phyloP scores from a whole-genome alignment of 2,329 filamentous ascomycete genomes.

The Nothomitra cinnamomea region DNA sequence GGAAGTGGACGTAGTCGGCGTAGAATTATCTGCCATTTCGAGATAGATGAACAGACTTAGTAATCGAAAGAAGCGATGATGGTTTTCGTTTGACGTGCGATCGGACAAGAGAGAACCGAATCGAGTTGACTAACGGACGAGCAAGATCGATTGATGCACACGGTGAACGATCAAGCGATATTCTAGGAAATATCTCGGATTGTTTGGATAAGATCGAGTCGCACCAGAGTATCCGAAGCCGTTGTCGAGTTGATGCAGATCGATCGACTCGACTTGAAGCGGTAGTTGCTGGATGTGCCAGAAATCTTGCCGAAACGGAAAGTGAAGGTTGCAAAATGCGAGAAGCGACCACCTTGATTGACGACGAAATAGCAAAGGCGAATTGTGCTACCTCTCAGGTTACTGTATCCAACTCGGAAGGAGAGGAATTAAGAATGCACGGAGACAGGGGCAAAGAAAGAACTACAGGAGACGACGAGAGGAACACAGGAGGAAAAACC shows the following conservation, averaged over 20 bases:
- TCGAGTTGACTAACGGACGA: background rate
- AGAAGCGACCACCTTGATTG: slow-evolving; percentile 6
- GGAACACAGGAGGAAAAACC: slow-evolving; percentile 9
- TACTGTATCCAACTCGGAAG: slow-evolving; percentile 4
- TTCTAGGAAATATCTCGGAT: slow-evolving; percentile 6
- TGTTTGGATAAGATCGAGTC: slow-evolving; percentile 4
- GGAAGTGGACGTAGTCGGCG: slow-evolving; percentile 43
- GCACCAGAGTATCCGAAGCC: background rate
- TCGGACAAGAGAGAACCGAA: background rate
- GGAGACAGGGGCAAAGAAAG: slow-evolving; percentile 17
- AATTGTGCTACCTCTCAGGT: background rate
- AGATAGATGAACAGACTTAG: slow-evolving; percentile 5
- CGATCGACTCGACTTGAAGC: slow-evolving; percentile 1
- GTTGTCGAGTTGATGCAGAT: slow-evolving; percentile 1
- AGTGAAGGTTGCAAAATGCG: slow-evolving; percentile 10
- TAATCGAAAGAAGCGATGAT: slow-evolving; percentile 1
- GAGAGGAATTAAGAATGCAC: slow-evolving; percentile 5
- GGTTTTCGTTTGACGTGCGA: background rate
- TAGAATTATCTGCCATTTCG: slow-evolving; percentile 63
- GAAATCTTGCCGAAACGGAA: slow-evolving; percentile 5
- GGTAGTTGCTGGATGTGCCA: background rate
- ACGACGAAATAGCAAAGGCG: slow-evolving; percentile 2
- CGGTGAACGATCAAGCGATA: slow-evolving; percentile 1
- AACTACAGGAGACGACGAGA: slow-evolving; percentile 8
- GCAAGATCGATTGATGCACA: background rate